Evolutionary conservation across 2,329 filamentous ascomycete genomes (phyloP), one percentile per base, ranked within the genome.

Genomic region (Colletotrichum melonis): DNA sequence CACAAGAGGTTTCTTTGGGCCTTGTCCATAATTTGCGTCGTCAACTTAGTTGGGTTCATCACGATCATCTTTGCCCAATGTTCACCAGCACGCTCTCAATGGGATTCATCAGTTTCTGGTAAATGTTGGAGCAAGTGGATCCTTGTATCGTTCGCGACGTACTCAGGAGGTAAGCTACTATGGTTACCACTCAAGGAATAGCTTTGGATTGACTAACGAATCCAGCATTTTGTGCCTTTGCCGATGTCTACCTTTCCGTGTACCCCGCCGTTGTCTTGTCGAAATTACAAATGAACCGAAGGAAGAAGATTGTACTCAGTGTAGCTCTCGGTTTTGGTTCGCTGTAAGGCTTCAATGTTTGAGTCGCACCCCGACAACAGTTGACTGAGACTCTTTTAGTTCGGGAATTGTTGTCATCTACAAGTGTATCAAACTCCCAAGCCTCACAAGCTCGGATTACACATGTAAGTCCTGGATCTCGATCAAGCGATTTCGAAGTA

Each of bases 1-100:
- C 84, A 86, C 70, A 74, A 62, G n/a, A 76, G 78, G 4, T 76
- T 85, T 58, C 78, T 86, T 14, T 86, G 84, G 84, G 24, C 57
- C 0, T 60, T 87, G 30, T 79, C 79, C 0, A 75, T 76, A 6
- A n/a, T n/a, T 5, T 46, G 42, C 19, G 42, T 46, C 0, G 19
- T 46, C 16, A 46, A 46, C 42, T 46, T 46, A 3, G 3, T 46
- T 46, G 42, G 42, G 6, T 46, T 46, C 16, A 46, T 46, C 42
- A 46, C 42, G 7, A 46, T 46, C 16, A 46, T 46, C 42, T 46
- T 46, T n/a, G 42, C 42, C 19, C 42, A 46, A n/a, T 46, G 42
- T n/a, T 46, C 42, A n/a, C 42, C 42, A n/a, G 42, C 42, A n/a
- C 42, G 42, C 19, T 46, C 42, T 4, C 42, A 46, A 46, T 46